Percentiles rank a stretch among this genome's conserved stretches.
phyloP scores from a whole-genome alignment of 108 stramenopile genomes.

The Cyclotella atomus region DNA sequence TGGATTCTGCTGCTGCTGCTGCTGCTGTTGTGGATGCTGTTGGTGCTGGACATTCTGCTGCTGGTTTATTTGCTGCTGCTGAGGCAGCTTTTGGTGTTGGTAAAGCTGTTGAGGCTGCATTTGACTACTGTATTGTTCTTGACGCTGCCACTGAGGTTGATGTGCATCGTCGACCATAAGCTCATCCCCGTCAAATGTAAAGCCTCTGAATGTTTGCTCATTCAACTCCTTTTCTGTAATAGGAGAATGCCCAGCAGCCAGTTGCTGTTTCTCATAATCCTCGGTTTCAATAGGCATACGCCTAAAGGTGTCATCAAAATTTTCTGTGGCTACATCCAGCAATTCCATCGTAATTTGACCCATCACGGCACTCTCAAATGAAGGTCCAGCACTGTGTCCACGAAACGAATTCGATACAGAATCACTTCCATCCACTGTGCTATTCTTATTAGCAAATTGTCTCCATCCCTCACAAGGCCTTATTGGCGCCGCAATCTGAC shows the following conservation, averaged over 20 bases:
- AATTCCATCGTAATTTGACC: slow-evolving; percentile 50
- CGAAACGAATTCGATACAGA: neutral
- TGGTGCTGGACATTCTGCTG: neutral
- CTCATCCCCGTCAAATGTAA: slow-evolving; percentile 77
- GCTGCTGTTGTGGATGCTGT: neutral
- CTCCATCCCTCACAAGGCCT: slow-evolving; percentile 91
- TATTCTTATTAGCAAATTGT: slow-evolving; percentile 51
- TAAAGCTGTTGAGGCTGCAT: no score
- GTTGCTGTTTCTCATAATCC: slow-evolving; percentile 55
- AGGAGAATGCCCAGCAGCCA: slow-evolving; percentile 50
- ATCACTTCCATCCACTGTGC: slow-evolving; percentile 7
- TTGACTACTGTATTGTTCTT: neutral
- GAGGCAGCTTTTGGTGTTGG: neutral
- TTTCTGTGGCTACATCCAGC: slow-evolving; percentile 84
- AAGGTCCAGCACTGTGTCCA: slow-evolving; percentile 37
- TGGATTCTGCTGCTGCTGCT: neutral
- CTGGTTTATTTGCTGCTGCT: neutral
- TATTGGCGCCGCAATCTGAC: slow-evolving; percentile 82
- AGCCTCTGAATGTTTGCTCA: slow-evolving; percentile 83
- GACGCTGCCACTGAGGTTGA: neutral
- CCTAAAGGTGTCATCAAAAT: slow-evolving; percentile 89
- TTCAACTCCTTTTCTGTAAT: slow-evolving; percentile 65
- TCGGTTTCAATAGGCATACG: slow-evolving; percentile 87
- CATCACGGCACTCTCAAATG: slow-evolving; percentile 47
- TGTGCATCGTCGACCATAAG: neutral